Evolutionary conservation across 148 eudicot species (phyloP).

Genomic region (Rhododendron simsii): DNA sequence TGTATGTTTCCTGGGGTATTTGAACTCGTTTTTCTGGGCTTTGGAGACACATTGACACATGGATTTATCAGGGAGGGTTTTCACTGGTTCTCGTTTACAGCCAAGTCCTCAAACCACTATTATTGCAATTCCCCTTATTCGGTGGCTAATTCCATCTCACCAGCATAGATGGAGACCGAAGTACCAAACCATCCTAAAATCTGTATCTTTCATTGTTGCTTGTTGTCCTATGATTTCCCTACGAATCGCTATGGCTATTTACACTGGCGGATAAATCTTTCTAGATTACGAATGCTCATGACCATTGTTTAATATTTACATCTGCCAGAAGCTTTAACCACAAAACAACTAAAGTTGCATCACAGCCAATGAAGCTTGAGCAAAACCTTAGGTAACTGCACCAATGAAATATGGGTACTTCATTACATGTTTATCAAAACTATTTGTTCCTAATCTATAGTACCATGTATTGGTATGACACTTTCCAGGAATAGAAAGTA

Average conservation of each 20-base stretch:
- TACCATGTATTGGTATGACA: background rate
- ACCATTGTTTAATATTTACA: background rate
- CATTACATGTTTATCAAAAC: background rate
- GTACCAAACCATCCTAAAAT: background rate
- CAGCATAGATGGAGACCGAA: background rate
- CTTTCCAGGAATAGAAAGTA: background rate
- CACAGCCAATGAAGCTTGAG: background rate
- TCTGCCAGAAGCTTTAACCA: background rate
- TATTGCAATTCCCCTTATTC: background rate
- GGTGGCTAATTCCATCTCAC: background rate
- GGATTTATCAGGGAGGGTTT: background rate
- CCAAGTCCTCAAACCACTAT: background rate
- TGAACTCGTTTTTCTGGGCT: background rate
- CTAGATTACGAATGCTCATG: background rate
- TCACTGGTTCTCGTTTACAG: background rate
- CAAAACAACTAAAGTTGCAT: background rate
- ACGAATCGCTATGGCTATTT: background rate
- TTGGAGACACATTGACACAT: background rate
- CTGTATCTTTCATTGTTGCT: background rate
- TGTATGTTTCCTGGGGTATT: background rate
- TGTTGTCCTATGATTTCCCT: background rate
- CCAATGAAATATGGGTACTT: background rate
- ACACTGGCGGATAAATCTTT: background rate
- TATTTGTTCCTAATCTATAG: background rate
- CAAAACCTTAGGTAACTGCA: background rate